Conservation (phyloP, 257 asterid genomes). For the Solanum megistacrolobum region DNA sequence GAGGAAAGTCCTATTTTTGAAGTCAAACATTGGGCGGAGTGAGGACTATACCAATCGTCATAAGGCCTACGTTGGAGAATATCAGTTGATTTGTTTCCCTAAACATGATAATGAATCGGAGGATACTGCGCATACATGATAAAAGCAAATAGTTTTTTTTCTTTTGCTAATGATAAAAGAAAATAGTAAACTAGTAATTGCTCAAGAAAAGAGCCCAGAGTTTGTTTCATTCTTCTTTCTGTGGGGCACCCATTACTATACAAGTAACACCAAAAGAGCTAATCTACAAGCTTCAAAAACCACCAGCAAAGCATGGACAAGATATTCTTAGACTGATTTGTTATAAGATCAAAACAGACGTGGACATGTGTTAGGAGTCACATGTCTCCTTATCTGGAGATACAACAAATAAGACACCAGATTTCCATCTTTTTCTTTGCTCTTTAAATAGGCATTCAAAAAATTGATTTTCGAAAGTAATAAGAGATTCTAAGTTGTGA, state of each 20-base stretch:
- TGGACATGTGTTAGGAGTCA: neutral
- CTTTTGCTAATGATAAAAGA: neutral
- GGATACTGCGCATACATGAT: neutral
- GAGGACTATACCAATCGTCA: neutral
- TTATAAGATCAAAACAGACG: neutral
- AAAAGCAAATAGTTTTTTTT: neutral
- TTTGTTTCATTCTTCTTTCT: neutral
- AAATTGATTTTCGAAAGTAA: neutral
- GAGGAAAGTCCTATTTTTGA: neutral
- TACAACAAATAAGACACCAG: neutral
- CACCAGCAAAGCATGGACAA: neutral
- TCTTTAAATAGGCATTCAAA: neutral
- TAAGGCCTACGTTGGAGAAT: neutral
- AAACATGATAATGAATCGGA: neutral
- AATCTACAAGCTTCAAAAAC: neutral
- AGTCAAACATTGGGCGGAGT: neutral
- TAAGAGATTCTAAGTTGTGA: neutral
- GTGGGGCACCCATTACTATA: neutral
- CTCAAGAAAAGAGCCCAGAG: neutral
- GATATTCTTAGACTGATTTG: neutral
- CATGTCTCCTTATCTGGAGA: neutral
- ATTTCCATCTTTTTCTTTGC: neutral
- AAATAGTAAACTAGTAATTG: neutral
- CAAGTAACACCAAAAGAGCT: neutral
- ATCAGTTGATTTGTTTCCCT: neutral